Conservation (phyloP, 768 basidiomycete genomes). For the Termitomyces sp. region DNA sequence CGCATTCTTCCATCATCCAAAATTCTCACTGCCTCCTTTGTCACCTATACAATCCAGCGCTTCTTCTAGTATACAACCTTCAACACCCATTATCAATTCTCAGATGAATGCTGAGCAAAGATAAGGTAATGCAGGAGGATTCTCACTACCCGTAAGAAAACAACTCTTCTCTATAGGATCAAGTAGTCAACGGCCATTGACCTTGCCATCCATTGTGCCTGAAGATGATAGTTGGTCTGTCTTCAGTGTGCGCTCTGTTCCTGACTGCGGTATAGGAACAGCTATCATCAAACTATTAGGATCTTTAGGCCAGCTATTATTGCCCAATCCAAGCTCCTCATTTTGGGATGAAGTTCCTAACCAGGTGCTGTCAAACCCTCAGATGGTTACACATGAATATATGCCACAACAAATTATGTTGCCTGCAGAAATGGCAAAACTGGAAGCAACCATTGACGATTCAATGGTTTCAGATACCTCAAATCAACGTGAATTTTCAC, state of each 20-base stretch:
- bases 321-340: constrained; percentile 24
- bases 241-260: constrained; percentile 45
- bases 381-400: constrained; percentile 38
- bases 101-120: constrained; percentile 15
- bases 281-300: constrained; percentile 18
- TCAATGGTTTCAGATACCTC: constrained; percentile 17
- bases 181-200: constrained; percentile 46
- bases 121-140: constrained; percentile 23
- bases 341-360: constrained; percentile 46
- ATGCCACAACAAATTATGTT: constrained; percentile 63
- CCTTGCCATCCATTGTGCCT: constrained; percentile 31
- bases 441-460: constrained; percentile 47
- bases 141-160: constrained; percentile 31
- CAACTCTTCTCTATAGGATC: constrained; percentile 60
- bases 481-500: constrained; percentile 29
- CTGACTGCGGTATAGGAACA: constrained; percentile 24
- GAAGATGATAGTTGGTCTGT: constrained; percentile 55
- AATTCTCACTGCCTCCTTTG: constrained; percentile 48
- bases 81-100: constrained; percentile 16
- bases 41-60: constrained; percentile 28
- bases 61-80: constrained; percentile 21
- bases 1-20: constrained; percentile 61
- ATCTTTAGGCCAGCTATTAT: constrained; percentile 18
- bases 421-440: constrained; percentile 54
- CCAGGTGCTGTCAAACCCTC: constrained; percentile 29